Evolutionary conservation across 805 yeast species (phyloP).

Genomic region (Saturnispora serradocipensis): DNA sequence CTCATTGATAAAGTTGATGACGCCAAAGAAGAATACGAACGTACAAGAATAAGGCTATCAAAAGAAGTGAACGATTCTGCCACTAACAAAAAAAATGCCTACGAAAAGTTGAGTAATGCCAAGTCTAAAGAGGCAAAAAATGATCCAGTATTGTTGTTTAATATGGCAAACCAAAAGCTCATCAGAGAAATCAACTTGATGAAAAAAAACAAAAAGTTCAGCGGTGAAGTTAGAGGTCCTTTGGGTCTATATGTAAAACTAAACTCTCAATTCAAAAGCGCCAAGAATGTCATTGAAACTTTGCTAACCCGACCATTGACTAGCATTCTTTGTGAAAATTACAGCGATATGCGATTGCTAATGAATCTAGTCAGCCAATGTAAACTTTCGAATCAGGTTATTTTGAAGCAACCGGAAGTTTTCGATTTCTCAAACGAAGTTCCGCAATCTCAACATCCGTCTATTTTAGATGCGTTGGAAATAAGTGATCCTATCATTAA

Average conservation of each 20-base stretch:
- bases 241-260: slow-evolving; percentile 55
- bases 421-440: slow-evolving; percentile 43
- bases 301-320: slow-evolving; percentile 40
- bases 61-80: not conserved
- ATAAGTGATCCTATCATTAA: slow-evolving; percentile 46
- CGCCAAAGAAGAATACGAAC: slow-evolving; percentile 17
- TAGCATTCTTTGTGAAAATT: slow-evolving; percentile 60
- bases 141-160: slow-evolving; percentile 38
- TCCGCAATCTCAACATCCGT: slow-evolving; percentile 34
- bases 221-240: slow-evolving; percentile 66
- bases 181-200: slow-evolving; percentile 31
- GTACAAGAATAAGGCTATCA: slow-evolving; percentile 8
- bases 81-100: slow-evolving; percentile 1
- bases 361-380: not conserved
- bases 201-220: slow-evolving; percentile 27
- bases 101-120: slow-evolving; percentile 5
- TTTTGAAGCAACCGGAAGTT: slow-evolving; percentile 45
- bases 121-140: slow-evolving; percentile 9
- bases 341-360: slow-evolving; percentile 11
- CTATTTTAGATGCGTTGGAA: slow-evolving; percentile 53
- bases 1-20: slow-evolving; percentile 9
- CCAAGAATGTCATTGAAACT: slow-evolving; percentile 55
- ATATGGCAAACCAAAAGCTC: slow-evolving; percentile 33
- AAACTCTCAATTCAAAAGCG: slow-evolving; percentile 42
- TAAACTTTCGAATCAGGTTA: slow-evolving; percentile 29